Evolutionary conservation across 371 early-diverging fungal genomes (phyloP), one percentile per base, ranked within the genome.

Genomic region (Nematocida major): DNA sequence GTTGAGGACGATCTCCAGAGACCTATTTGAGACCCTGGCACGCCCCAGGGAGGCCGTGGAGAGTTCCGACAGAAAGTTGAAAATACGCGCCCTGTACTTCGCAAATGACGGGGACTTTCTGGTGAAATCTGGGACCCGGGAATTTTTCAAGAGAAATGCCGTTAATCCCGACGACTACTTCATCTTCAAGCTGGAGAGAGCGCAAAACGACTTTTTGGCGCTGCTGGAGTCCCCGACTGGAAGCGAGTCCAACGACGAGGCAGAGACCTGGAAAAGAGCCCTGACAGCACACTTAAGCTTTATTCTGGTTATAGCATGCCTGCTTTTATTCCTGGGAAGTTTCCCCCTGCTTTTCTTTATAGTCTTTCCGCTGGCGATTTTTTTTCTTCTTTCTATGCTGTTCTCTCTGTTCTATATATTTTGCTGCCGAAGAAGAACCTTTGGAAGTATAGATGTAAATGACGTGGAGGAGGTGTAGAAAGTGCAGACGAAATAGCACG

Each of bases 51-150:
- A 62, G 42, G 22, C n/a, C 11, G 20, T 11, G 7, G 3, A 20
- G 13, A 38, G 20, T 20, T n/a, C 62, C 13, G 49, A 50, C 15
- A 61, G 48, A 20, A 73, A 73, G 24, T 34, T 73, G 15, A 36
- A 45, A 39, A 54, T 73, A 38, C 20, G 77, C 11, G 84, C 87
- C 50, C 54, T 59, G 22, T 88, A 85, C 80, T 83, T 87, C 62
- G 90, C 88, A 1, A 87, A 89, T 24, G 91, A 91, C 80, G 90
- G 90, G 81, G 91, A 91, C 76, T 91, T 89, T 76, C 81, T 91
- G 22, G 86, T 91, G 82, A 86, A 88, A 42, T 80, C 88, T 2
- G 54, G 82, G 0, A 81, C 89, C 20, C 85, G 91, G 57, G 87
- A 88, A 26, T 87, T 84, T 76, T 91, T 91, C 81, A 88, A 87